Conservation (phyloP, 371 early-diverging fungal genomes). For the Mortierella sp. region DNA sequence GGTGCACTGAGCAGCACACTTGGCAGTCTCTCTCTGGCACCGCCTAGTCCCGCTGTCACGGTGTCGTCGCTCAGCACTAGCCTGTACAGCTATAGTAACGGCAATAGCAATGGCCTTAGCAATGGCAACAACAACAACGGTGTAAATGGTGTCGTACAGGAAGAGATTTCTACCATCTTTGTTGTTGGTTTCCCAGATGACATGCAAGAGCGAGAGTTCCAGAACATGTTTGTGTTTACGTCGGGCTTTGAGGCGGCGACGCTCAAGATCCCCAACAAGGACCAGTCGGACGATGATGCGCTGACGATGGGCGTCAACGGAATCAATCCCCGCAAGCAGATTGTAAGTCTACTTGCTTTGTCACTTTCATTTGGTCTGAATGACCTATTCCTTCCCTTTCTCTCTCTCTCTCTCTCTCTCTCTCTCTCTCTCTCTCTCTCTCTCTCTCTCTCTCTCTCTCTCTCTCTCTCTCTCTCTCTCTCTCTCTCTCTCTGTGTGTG, state of each 20-base stretch:
- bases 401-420: too few relatives aligned
- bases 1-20: too few relatives aligned
- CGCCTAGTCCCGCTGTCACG: too few relatives aligned
- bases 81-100: not conserved
- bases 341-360: conserved; percentile 67
- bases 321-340: conserved; percentile 79
- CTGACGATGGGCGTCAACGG: conserved; percentile 55
- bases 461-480: too few relatives aligned
- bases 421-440: too few relatives aligned
- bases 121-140: not conserved
- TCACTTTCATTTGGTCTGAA: not conserved
- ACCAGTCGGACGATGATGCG: conserved; percentile 65
- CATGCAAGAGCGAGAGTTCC: conserved; percentile 96
- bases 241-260: conserved; percentile 97
- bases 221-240: conserved; percentile 96
- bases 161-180: conserved; percentile 93
- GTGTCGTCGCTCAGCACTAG: too few relatives aligned
- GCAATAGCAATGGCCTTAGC: not conserved
- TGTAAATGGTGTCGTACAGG: conserved; percentile 18
- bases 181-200: conserved; percentile 98
- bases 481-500: not conserved
- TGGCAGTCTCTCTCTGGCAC: too few relatives aligned
- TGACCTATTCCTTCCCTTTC: too few relatives aligned
- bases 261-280: conserved; percentile 83
- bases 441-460: too few relatives aligned